Evolutionary conservation across 208 protist genomes (phyloP).

Genomic region (Trypanosoma cruzi): DNA sequence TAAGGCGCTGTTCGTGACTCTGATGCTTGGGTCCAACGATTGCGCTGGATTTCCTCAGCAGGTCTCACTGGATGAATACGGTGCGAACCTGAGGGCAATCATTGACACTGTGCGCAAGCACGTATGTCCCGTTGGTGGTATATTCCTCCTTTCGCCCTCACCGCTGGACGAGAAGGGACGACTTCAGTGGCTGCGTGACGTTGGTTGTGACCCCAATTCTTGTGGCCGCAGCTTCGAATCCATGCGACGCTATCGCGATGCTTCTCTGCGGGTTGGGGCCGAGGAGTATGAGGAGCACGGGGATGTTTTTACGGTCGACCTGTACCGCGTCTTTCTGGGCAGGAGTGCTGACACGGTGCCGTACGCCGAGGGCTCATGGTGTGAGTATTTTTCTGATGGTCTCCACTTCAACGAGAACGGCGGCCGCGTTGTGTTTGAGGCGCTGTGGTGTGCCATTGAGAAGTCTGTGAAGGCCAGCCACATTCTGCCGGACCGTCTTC

Average conservation of each 20-base stretch:
- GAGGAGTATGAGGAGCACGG: no score
- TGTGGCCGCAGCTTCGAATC: constrained; percentile 20
- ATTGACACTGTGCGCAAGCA: constrained; percentile 32
- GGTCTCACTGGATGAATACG: constrained; percentile 38
- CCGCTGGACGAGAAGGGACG: constrained; percentile 35
- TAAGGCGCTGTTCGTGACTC: constrained; percentile 49
- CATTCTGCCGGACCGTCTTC: no score
- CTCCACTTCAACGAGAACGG: no score
- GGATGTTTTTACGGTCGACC: no score
- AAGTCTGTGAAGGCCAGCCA: no score
- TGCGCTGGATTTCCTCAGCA: constrained; percentile 21
- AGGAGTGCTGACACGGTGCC: no score
- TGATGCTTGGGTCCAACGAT: constrained; percentile 57
- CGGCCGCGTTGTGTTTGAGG: no score
- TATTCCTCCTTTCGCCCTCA: constrained; percentile 51
- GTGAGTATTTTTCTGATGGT: no score
- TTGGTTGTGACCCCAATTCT: not conserved
- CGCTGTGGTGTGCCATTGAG: no score
- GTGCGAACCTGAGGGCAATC: constrained; percentile 40
- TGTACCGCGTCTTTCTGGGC: no score
- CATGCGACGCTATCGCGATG: constrained; percentile 32
- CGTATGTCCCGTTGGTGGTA: constrained; percentile 33
- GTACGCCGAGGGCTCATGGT: no score
- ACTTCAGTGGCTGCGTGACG: constrained; percentile 10
- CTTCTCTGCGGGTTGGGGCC: no score